phyloP scores from a whole-genome alignment of 1,139 yeast genomes.

The Yamadazyma diddensiae region DNA sequence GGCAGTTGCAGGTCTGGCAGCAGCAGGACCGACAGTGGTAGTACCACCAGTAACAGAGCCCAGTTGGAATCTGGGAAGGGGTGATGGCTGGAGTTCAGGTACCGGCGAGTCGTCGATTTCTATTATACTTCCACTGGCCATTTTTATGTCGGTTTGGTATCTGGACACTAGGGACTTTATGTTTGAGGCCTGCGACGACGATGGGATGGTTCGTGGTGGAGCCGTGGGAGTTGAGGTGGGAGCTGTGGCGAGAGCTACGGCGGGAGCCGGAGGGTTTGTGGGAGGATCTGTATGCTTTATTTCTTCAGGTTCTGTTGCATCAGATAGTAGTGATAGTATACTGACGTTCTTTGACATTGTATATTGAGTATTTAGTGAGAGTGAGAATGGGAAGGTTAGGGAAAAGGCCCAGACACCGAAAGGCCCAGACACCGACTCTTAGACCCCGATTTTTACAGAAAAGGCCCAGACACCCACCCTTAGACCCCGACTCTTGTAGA shows the following conservation, averaged over 20 bases:
- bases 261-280: slow-evolving; percentile 2
- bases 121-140: slow-evolving; percentile 14
- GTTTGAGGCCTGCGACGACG: slow-evolving; percentile 1
- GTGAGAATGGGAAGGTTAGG: too few relatives aligned
- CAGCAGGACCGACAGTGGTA: background rate
- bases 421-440: background rate
- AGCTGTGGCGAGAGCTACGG: background rate
- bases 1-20: background rate
- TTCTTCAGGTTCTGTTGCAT: slow-evolving; percentile 3
- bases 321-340: slow-evolving; percentile 23
- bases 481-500: too few relatives aligned
- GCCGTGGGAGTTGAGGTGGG: background rate
- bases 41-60: background rate
- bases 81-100: slow-evolving; percentile 12
- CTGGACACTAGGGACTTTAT: slow-evolving; percentile 19
- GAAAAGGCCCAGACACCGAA: too few relatives aligned
- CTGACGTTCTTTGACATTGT: slow-evolving; percentile 19
- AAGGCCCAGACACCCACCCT: too few relatives aligned
- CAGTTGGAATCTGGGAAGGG: slow-evolving; percentile 7
- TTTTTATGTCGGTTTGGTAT: slow-evolving; percentile 23
- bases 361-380: background rate
- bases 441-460: too few relatives aligned
- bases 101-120: slow-evolving; percentile 16
- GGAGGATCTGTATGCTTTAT: too few relatives aligned
- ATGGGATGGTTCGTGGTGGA: background rate